phyloP scores from a whole-genome alignment of 768 basidiomycete species.

The Dioszegia hungarica region DNA sequence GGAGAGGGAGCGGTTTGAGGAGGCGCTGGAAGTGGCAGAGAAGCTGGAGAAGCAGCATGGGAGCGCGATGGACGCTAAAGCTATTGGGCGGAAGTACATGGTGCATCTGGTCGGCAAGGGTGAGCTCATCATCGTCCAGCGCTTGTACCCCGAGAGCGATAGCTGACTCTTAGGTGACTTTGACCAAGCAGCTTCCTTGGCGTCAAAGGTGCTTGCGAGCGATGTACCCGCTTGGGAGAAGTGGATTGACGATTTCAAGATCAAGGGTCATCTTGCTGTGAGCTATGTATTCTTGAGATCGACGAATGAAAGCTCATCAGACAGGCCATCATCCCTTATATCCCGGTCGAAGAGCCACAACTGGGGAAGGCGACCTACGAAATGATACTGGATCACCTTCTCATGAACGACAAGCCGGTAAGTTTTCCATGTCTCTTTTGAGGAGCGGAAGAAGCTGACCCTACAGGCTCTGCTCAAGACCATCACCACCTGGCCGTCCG shows the following conservation, averaged over 20 bases:
- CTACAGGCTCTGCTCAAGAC: slow-evolving; percentile 67
- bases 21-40: slow-evolving; percentile 79
- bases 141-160: neutral
- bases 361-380: slow-evolving; percentile 84
- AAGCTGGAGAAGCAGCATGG: slow-evolving; percentile 54
- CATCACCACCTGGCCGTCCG: slow-evolving; percentile 81
- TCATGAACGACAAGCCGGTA: slow-evolving; percentile 71
- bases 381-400: slow-evolving; percentile 84
- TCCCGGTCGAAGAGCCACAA: slow-evolving; percentile 76
- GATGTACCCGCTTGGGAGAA: slow-evolving; percentile 85
- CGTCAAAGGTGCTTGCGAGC: slow-evolving; percentile 77
- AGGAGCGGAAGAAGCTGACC: neutral
- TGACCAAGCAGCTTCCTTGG: slow-evolving; percentile 71
- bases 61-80: slow-evolving; percentile 49
- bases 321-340: slow-evolving; percentile 79
- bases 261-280: slow-evolving; percentile 67
- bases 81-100: slow-evolving; percentile 80
- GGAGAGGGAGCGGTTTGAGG: slow-evolving; percentile 76
- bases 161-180: slow-evolving; percentile 68
- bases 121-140: slow-evolving; percentile 48
- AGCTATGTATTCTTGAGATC: neutral
- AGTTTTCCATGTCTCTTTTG: slow-evolving; percentile 13
- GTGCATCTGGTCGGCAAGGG: slow-evolving; percentile 78
- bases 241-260: slow-evolving; percentile 87
- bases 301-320: neutral